Evolutionary conservation across 2,329 filamentous ascomycete species (phyloP).

Genomic region (Phyllosticta citrichinensis): DNA sequence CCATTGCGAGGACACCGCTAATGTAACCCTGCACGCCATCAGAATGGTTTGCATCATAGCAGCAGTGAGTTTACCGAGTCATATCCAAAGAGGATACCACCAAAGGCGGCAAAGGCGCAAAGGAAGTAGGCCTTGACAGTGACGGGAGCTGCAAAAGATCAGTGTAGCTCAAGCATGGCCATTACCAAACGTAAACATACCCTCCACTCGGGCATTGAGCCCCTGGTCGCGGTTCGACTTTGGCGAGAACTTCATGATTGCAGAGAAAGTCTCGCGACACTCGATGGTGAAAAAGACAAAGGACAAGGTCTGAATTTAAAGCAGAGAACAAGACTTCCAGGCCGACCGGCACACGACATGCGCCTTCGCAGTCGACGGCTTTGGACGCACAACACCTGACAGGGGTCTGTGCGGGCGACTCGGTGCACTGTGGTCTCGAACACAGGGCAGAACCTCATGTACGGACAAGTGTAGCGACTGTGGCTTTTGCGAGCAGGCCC

Average conservation of each 20-base stretch:
- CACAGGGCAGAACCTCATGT: background rate
- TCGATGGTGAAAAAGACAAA: background rate
- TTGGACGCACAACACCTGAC: background rate
- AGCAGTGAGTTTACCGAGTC: conserved; percentile 47
- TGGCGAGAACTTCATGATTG: background rate
- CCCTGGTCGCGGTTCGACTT: conserved; percentile 17
- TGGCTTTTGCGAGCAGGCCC: background rate
- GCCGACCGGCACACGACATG: background rate
- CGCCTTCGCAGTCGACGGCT: background rate
- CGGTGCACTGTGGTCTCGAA: background rate
- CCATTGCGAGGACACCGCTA: conserved; percentile 48
- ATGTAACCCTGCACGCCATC: conserved; percentile 47
- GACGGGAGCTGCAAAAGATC: conserved; percentile 43
- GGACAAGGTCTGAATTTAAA: background rate
- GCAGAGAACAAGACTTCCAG: background rate
- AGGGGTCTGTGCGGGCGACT: background rate
- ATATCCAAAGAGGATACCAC: conserved; percentile 65
- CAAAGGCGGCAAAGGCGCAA: conserved; percentile 40
- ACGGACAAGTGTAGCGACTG: background rate
- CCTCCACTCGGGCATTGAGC: conserved; percentile 27
- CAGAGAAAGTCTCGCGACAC: background rate
- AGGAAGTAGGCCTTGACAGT: conserved; percentile 37
- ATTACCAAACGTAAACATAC: background rate
- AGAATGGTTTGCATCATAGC: background rate
- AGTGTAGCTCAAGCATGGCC: conserved; percentile 9